phyloP scores from a whole-genome alignment of 2,329 filamentous ascomycete genomes.

The Microdochium trichocladiopsis region DNA sequence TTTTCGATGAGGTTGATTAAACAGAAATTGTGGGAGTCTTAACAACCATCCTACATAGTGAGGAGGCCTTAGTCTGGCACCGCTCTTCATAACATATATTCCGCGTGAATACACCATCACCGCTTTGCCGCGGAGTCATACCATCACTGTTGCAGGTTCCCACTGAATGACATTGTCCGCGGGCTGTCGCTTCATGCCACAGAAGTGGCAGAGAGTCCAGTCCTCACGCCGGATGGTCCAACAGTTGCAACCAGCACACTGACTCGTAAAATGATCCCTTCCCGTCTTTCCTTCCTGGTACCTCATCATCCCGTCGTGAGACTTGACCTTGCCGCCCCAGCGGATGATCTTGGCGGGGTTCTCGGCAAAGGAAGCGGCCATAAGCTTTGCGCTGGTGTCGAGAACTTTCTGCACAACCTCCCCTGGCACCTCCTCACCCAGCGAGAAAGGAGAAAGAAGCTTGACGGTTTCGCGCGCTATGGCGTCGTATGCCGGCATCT shows the following conservation, averaged over 20 bases:
- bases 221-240: background rate
- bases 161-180: background rate
- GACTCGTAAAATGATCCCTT: background rate
- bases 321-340: background rate
- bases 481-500: background rate
- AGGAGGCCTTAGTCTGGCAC: too few relatives aligned
- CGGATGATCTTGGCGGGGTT: background rate
- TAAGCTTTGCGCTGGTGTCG: background rate
- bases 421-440: background rate
- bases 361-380: slow-evolving; percentile 1
- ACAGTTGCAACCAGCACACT: background rate
- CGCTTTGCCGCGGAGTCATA: too few relatives aligned
- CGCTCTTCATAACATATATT: too few relatives aligned
- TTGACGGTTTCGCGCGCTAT: background rate
- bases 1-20: too few relatives aligned
- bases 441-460: background rate
- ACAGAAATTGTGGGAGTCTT: too few relatives aligned
- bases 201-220: background rate
- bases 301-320: background rate
- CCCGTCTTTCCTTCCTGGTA: background rate
- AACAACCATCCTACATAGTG: too few relatives aligned
- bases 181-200: background rate
- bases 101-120: too few relatives aligned
- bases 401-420: background rate
- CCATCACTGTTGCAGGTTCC: background rate